Evolutionary conservation across 2,329 filamentous ascomycete genomes (phyloP).

Genomic region (Ophiocordyceps camponoti-floridani): DNA sequence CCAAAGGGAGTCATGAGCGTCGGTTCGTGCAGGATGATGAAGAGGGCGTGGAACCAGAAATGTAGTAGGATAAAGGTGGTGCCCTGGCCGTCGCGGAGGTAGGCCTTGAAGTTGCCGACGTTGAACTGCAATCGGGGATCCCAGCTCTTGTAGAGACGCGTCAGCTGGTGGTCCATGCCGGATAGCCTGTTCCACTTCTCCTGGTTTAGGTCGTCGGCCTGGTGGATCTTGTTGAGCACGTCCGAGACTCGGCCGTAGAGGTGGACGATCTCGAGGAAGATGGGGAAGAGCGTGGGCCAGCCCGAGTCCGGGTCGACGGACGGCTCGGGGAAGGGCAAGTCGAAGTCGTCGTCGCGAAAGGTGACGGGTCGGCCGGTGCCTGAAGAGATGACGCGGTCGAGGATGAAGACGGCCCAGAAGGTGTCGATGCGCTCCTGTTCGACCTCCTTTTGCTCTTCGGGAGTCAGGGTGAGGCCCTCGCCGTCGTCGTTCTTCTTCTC

Average conservation of each 20-base stretch:
- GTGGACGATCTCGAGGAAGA: slow-evolving; percentile 68
- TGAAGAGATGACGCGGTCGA: slow-evolving; percentile 75
- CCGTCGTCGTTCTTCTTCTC: slow-evolving; percentile 21
- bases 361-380: slow-evolving; percentile 75
- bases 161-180: slow-evolving; percentile 68
- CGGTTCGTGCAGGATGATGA: slow-evolving; percentile 71
- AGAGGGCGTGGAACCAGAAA: slow-evolving; percentile 77
- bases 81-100: slow-evolving; percentile 63
- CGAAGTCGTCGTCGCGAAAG: slow-evolving; percentile 69
- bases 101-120: slow-evolving; percentile 70
- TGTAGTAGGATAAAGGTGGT: slow-evolving; percentile 77
- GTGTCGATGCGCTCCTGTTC: slow-evolving; percentile 75
- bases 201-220: slow-evolving; percentile 54
- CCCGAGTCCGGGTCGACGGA: slow-evolving; percentile 35
- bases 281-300: slow-evolving; percentile 65
- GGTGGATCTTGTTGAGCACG: slow-evolving; percentile 63
- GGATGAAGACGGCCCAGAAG: slow-evolving; percentile 78
- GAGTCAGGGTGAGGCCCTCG: slow-evolving; percentile 18
- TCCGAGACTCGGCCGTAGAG: slow-evolving; percentile 75
- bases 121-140: slow-evolving; percentile 67
- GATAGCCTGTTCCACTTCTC: slow-evolving; percentile 56
- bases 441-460: slow-evolving; percentile 40
- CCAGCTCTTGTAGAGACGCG: slow-evolving; percentile 51
- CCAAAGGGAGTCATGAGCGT: slow-evolving; percentile 63
- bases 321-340: slow-evolving; percentile 48